These are phyloP conservation scores for Stentor coeruleus DNA, from an alignment of 73 alveolate genomes.

Conservation along the genomic window DNA sequence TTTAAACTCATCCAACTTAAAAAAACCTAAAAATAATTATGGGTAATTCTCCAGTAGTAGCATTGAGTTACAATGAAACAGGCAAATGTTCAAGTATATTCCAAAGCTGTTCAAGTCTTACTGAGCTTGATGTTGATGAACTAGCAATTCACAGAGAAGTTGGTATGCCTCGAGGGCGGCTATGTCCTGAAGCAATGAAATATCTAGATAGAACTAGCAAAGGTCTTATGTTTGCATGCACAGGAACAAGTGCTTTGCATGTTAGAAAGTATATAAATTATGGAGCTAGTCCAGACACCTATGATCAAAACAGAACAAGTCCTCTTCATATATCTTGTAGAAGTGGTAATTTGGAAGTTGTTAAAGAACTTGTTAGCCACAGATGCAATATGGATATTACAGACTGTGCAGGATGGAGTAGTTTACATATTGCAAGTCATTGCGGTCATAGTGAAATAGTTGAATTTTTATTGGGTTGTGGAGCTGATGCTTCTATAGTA, in stretches of 20 bases:
- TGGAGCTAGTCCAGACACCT: constrained; percentile 24
- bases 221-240: not conserved
- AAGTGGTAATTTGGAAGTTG: not conserved
- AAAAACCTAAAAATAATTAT: too few relatives aligned
- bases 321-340: constrained; percentile 24
- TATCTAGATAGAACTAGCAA: not conserved
- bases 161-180: constrained; percentile 20
- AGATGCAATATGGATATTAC: not conserved
- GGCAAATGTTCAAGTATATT: constrained; percentile 4
- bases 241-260: not conserved
- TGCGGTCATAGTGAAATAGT: not conserved
- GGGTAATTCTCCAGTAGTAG: not conserved
- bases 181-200: not conserved
- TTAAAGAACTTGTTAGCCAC: constrained; percentile 15
- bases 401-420: constrained; percentile 20
- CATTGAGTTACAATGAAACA: not conserved
- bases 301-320: constrained; percentile 24
- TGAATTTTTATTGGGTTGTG: not conserved
- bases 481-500: not conserved
- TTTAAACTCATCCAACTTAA: too few relatives aligned
- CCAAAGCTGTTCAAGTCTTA: not conserved
- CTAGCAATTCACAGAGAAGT: constrained; percentile 6
- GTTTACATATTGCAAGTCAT: constrained; percentile 7
- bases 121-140: not conserved
- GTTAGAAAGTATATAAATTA: not conserved